Evolutionary conservation across 495 filamentous ascomycete species (phyloP), one percentile per base, ranked within the genome.

Genomic region (Amphirosellinia nigrospora): DNA sequence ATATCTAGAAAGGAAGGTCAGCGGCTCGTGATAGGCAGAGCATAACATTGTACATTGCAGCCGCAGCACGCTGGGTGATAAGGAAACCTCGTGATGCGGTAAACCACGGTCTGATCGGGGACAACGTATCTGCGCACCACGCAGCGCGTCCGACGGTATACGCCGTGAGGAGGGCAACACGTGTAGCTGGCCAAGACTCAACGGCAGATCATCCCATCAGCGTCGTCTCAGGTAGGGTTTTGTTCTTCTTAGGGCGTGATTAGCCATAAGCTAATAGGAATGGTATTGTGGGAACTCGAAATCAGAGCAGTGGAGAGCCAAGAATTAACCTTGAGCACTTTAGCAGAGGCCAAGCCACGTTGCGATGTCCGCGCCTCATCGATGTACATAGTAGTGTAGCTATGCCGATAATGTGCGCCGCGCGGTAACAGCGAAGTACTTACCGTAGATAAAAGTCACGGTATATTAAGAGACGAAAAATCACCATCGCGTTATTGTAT

Each of bases 1-100:
- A 58, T 32, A 53, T 83, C 72, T 52, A 79, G 65, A 82, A 81
- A 76, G 79, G 81, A 79, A 75, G 74, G 71, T 74, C 56, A 70
- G 60, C 52, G 72, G 73, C 78, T 73, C 73, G 73, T 69, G 72
- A 73, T 72, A 70, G 73, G 61, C 39, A 68, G 59, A 70, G 75
- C 64, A 68, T 71, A 65, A 46, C 70, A 28, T 75, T 74, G 64
- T 71, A 75, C 66, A 75, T 78, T 80, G 65, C 73, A 67, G 72
- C 66, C 69, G 73, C 74, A 77, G 64, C 74, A 78, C 46, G 77
- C 66, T 41, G 59, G 71, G 64, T 59, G 73, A 75, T 69, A 77
- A 66, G 67, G 60, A 38, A 76, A 77, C 64, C 74, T 80, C 69
- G 73, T 77, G 73, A 26, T 28, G 58, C n/a, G n/a, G 34, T 60